Base-by-base conservation (phyloP, 768 basidiomycete species). In the Panaeolus cyanescens region DNA sequence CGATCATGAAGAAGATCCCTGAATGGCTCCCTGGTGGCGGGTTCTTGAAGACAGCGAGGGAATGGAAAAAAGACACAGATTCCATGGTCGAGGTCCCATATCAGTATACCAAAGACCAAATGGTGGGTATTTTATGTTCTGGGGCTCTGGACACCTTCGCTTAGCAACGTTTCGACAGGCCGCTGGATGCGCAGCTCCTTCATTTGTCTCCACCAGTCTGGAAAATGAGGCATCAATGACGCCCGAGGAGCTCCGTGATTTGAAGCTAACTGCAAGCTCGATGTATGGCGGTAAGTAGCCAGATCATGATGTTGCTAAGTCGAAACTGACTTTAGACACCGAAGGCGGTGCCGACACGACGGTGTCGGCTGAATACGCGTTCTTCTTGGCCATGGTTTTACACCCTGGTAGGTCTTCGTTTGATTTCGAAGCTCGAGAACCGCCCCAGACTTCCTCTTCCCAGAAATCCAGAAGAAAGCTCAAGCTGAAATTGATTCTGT, bases 21-120 rank as follows among this genome's bases (percentile, higher is more conserved):
- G 79, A 80, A 62, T 85, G 85, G 82, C 65, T 87, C 22, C 86
- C 86, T 28, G 85, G 86, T 0, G 80, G 80, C 42, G 76, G 75
- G 0, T 89, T 87, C 73, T 77, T 85, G 67, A 67, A 71, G 25
- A 72, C 76, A 5, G 86, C 83, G 3, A 65, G 70, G 0, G 65
- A 70, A 31, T 83, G 80, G 79, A 72, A 72, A 6, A 68, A 71
- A 59, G 75, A 75, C 1, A 71, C 80, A 1, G 64, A 70, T 2
- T 70, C 75, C 7, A 78, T 83, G 71, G 70, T 80, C 4, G 74
- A 79, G 20, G 70, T 69, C 5, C 85, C 87, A 0, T 83, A 75
- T 45, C 66, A 73, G 6, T 81, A 74, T 54, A 80, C 80, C 4
- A 75, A 77, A 36, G 65, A 80, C 19, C 79, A 83, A 62, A 80